Evolutionary conservation across 495 filamentous ascomycete species (phyloP).

Genomic region (Margaritispora aquatica): DNA sequence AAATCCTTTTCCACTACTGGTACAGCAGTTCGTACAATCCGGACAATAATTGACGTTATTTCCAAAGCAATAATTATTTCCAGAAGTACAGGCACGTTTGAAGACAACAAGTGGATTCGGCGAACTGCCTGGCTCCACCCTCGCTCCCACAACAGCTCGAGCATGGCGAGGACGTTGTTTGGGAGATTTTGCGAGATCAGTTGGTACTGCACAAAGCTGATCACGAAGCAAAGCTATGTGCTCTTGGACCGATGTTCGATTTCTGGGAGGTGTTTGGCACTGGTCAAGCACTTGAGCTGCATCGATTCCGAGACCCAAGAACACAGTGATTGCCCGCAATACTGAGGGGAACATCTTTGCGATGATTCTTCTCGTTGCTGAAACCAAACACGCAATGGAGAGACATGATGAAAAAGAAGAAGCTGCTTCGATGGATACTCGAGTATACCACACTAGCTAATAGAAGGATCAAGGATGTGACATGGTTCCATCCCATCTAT

Average conservation of each 20-base stretch:
- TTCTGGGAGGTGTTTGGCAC: background rate
- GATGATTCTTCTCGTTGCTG: background rate
- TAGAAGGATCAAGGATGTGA: background rate
- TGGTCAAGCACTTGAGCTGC: background rate
- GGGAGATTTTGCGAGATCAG: background rate
- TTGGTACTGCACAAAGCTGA: background rate
- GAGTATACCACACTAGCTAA: background rate
- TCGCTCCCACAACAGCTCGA: background rate
- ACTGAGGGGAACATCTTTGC: background rate
- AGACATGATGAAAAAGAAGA: background rate
- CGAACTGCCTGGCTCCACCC: background rate
- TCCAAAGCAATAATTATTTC: background rate
- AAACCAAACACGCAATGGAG: background rate
- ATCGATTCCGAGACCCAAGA: background rate
- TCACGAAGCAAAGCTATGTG: background rate
- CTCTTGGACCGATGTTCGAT: background rate
- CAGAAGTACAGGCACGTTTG: background rate
- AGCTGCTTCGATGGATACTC: background rate
- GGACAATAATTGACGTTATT: background rate
- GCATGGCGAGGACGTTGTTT: background rate
- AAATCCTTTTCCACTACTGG: background rate
- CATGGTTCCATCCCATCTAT: background rate
- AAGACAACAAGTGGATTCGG: background rate
- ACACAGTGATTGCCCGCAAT: background rate
- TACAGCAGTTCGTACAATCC: background rate